A percentile compares a stretch with the other conserved stretches of the same genome.
Conservation (phyloP, 2,329 filamentous ascomycete species). For the Hypocreales sp. region DNA sequence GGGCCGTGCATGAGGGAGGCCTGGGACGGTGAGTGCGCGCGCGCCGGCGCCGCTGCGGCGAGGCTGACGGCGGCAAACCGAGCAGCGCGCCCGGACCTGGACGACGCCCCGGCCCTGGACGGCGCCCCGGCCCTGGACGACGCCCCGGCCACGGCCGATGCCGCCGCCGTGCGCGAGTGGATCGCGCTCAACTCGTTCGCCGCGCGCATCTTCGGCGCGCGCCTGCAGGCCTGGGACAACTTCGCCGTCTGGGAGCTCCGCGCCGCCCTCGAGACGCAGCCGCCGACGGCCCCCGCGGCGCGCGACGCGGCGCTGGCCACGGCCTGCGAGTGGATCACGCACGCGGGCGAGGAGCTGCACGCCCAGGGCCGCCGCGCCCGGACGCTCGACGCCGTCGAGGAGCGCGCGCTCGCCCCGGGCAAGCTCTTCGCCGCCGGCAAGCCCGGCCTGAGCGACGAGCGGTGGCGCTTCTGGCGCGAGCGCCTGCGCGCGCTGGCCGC, state of each 20-base stretch:
- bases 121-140: too few relatives aligned
- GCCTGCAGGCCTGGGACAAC: constrained; percentile 9
- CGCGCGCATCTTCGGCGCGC: constrained; percentile 13
- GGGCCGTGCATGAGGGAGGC: constrained; percentile 13
- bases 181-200: constrained; percentile 17
- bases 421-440: constrained; percentile 6
- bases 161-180: constrained; percentile 10
- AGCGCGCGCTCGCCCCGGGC: constrained; percentile 8
- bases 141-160: constrained; percentile 8
- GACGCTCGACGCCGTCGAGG: constrained; percentile 8
- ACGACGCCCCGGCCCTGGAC: too few relatives aligned
- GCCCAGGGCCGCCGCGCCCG: constrained; percentile 4
- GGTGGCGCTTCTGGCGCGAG: constrained; percentile 16
- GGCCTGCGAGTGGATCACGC: constrained; percentile 13
- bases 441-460: constrained; percentile 10
- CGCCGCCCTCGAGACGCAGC: constrained; percentile 12
- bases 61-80: too few relatives aligned
- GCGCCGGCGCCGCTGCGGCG: neutral
- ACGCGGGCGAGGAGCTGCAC: constrained; percentile 12
- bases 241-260: constrained; percentile 16
- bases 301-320: constrained; percentile 8
- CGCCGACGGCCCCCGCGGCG: constrained; percentile 4
- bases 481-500: constrained; percentile 9
- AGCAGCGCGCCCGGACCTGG: too few relatives aligned
- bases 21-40: constrained; percentile 14